Evolutionary conservation across 345 rosid genomes (phyloP).

Genomic region (Dipteronia dyeriana): DNA sequence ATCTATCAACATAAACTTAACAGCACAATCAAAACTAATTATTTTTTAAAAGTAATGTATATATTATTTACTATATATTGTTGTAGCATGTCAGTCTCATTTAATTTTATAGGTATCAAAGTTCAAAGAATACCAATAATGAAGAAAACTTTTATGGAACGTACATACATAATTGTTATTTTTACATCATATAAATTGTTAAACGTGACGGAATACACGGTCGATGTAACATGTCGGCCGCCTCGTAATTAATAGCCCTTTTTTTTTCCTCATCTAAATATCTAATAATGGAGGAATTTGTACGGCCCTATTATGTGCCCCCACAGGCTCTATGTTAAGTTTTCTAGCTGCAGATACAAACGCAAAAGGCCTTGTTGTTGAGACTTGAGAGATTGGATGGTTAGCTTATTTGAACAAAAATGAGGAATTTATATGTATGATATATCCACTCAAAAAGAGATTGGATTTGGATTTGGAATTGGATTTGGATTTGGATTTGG

Average conservation of each 20-base stretch:
- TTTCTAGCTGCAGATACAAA: slow-evolving; percentile 1
- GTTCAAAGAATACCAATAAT: slow-evolving; percentile 17
- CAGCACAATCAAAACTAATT: too few relatives aligned
- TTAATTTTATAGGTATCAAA: too few relatives aligned
- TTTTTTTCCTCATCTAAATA: too few relatives aligned
- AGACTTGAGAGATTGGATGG: background rate
- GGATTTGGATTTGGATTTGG: slow-evolving; percentile 1
- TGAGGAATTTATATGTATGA: background rate
- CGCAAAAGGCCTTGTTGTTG: background rate
- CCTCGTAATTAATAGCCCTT: too few relatives aligned
- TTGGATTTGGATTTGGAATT: background rate
- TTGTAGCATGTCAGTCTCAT: too few relatives aligned
- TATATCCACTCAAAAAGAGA: background rate
- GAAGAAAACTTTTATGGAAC: background rate
- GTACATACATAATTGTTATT: background rate
- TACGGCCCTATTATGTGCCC: background rate
- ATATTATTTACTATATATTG: too few relatives aligned
- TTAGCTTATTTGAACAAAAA: background rate
- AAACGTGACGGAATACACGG: background rate
- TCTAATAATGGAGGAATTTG: background rate
- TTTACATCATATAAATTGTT: too few relatives aligned
- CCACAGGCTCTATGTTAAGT: background rate
- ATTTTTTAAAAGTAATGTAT: too few relatives aligned
- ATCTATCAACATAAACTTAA: too few relatives aligned
- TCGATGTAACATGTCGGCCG: too few relatives aligned